These are phyloP conservation scores for Musa troglodytarum DNA, from an alignment of 176 grass and related monocot genomes.

Conservation along the genomic window DNA sequence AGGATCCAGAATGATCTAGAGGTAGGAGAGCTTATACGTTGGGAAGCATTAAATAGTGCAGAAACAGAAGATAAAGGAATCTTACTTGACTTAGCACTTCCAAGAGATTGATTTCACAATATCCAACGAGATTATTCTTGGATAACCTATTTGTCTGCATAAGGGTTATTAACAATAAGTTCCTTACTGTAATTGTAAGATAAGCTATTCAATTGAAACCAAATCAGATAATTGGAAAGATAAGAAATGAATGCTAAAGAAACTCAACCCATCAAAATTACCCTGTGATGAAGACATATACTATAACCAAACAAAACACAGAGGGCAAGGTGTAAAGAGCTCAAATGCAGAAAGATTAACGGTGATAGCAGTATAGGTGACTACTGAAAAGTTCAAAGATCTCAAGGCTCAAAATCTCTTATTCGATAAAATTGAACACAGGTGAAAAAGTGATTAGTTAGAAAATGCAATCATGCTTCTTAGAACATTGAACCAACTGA, in stretches of 20 bases:
- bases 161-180: conserved; percentile 10
- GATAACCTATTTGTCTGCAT: conserved; percentile 78
- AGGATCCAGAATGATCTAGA: neutral
- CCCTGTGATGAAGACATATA: neutral
- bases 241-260: neutral
- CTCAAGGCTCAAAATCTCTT: too few species aligned
- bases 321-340: neutral
- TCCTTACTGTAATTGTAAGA: neutral
- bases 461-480: too few species aligned
- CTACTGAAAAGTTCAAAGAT: too few species aligned
- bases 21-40: neutral
- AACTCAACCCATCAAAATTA: neutral
- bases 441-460: too few species aligned
- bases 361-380: too few species aligned
- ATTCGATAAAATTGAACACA: too few species aligned
- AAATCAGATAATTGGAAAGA: too few species aligned
- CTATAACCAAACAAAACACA: neutral
- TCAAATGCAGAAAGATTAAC: neutral
- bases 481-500: too few species aligned
- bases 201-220: too few species aligned
- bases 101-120: conserved; percentile 86
- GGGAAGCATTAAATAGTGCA: neutral
- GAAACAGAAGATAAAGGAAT: conserved; percentile 7
- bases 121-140: conserved; percentile 90
- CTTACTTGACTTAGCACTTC: conserved; percentile 75